Evolutionary conservation across 1,139 yeast species (phyloP).

Genomic region (Debaryomyces udenii): DNA sequence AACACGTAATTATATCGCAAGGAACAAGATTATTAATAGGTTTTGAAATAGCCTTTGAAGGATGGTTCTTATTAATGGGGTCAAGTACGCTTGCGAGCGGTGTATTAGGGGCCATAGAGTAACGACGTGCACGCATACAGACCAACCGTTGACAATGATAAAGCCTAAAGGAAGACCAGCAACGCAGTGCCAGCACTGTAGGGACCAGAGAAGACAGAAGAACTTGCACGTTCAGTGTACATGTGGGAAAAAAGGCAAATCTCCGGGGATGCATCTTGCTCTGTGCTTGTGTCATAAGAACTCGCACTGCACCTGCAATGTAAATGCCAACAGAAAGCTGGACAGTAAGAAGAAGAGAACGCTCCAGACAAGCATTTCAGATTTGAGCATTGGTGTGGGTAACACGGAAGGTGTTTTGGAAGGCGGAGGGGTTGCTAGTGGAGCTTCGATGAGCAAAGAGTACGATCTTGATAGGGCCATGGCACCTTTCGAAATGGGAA

Average conservation of each 20-base stretch:
- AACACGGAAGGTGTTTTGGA: not conserved
- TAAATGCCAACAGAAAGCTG: conserved; percentile 16
- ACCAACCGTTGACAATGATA: conserved; percentile 87
- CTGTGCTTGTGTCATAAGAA: conserved; percentile 59
- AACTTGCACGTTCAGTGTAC: conserved; percentile 73
- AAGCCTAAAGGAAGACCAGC: conserved; percentile 97
- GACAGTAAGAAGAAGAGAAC: conserved; percentile 31
- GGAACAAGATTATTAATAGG: too few species aligned
- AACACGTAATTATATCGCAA: not conserved
- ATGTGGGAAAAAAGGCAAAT: conserved; percentile 64
- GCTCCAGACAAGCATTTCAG: conserved; percentile 17
- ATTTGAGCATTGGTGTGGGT: conserved; percentile 4
- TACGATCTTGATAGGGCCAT: conserved; percentile 38
- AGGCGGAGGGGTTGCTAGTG: not conserved
- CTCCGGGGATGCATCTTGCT: conserved; percentile 47
- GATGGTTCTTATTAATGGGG: conserved; percentile 90
- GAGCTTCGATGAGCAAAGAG: conserved; percentile 19
- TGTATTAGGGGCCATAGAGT: conserved; percentile 97
- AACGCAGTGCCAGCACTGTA: conserved; percentile 86
- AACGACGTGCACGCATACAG: conserved; percentile 89
- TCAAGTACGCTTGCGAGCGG: conserved; percentile 93
- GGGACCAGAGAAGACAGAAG: conserved; percentile 72
- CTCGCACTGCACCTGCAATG: conserved; percentile 62
- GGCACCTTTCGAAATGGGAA: conserved; percentile 33
- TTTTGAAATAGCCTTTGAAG: conserved; percentile 1